Conservation (phyloP, 2,329 filamentous ascomycete genomes). For the Cercospora sp. region DNA sequence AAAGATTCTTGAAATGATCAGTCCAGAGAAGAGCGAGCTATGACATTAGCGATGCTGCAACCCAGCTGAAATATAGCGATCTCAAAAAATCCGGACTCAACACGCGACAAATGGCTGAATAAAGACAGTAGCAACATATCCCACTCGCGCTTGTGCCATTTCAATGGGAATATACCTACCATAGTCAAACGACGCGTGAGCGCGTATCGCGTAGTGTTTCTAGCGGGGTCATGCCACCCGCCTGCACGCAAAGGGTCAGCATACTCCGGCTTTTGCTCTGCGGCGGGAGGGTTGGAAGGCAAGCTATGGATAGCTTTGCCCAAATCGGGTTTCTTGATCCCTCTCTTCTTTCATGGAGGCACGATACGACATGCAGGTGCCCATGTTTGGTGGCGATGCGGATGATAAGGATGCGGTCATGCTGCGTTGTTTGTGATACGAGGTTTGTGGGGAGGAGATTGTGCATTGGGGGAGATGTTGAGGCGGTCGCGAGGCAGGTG, state of each 20-base stretch:
- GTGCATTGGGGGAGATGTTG: neutral
- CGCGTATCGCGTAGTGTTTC: constrained; percentile 9
- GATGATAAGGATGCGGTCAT: neutral
- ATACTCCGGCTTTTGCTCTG: constrained; percentile 5
- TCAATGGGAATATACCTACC: constrained; percentile 10
- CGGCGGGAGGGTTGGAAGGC: neutral
- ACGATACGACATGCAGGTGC: neutral
- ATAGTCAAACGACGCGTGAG: constrained; percentile 8
- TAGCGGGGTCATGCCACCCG: constrained; percentile 10
- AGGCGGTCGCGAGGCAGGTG: neutral
- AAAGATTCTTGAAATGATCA: neutral
- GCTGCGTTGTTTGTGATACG: neutral
- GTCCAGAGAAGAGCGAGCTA: neutral
- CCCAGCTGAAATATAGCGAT: neutral
- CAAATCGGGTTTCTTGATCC: constrained; percentile 11
- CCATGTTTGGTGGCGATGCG: constrained; percentile 1
- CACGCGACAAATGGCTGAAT: neutral
- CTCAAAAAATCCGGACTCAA: neutral
- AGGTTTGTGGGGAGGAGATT: neutral
- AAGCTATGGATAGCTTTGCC: constrained; percentile 12
- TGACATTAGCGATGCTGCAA: no score
- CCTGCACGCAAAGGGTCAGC: constrained; percentile 9
- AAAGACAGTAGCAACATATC: constrained; percentile 1
- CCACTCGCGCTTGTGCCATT: neutral
- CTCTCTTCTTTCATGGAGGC: neutral